Evolutionary conservation across 495 filamentous ascomycete species (phyloP).

Genomic region (Talaromyces liani): DNA sequence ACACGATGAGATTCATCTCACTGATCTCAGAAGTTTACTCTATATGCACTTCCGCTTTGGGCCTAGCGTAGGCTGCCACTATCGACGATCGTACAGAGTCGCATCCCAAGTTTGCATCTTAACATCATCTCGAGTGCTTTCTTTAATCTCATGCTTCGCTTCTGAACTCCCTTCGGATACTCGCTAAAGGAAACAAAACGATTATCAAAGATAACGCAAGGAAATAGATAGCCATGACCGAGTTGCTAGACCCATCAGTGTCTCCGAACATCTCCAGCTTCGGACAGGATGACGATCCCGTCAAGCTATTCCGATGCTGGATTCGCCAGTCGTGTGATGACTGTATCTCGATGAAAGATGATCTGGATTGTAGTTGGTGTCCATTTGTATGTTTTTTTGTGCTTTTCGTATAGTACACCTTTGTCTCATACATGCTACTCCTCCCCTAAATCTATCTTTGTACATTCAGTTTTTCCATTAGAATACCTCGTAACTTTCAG

Average conservation of each 20-base stretch:
- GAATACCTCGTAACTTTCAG: background rate
- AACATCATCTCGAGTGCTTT: background rate
- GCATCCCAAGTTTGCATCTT: background rate
- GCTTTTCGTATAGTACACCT: constrained; percentile 1
- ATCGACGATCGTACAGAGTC: background rate
- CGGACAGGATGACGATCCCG: constrained; percentile 2
- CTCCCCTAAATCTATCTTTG: background rate
- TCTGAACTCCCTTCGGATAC: background rate
- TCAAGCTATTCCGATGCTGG: constrained; percentile 27
- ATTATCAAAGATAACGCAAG: background rate
- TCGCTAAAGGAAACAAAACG: background rate
- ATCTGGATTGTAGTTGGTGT: constrained; percentile 46
- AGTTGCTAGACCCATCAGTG: background rate
- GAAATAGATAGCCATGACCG: background rate
- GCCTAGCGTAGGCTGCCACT: background rate
- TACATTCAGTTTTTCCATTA: background rate
- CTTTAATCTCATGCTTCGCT: background rate
- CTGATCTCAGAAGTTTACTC: background rate
- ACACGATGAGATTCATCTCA: background rate
- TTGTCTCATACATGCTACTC: constrained; percentile 7
- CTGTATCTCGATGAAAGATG: constrained; percentile 25
- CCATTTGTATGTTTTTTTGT: constrained; percentile 34
- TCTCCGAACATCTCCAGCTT: background rate
- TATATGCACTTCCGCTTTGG: background rate
- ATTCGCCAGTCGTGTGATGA: constrained; percentile 36